Evolutionary conservation across 2,329 filamentous ascomycete genomes (phyloP).

Genomic region (Aureobasidium sp.): DNA sequence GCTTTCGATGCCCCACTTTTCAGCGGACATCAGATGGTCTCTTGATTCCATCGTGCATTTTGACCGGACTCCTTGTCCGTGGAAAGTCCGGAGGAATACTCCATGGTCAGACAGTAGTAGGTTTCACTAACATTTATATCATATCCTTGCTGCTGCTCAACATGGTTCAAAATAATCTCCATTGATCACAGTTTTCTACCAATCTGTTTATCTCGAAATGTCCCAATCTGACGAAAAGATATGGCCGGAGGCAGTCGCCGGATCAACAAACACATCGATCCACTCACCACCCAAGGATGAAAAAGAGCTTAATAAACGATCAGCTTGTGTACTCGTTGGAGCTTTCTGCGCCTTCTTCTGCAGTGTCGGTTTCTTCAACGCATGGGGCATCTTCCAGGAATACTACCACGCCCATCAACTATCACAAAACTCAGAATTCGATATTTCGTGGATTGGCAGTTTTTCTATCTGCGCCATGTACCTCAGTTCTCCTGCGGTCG

Average conservation of each 20-base stretch:
- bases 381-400: conserved; percentile 24
- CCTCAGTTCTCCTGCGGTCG: conserved; percentile 23
- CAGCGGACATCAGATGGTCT: too few relatives aligned
- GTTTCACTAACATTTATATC: neutral
- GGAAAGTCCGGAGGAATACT: too few relatives aligned
- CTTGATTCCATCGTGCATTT: neutral
- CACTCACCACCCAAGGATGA: neutral
- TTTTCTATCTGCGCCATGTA: conserved; percentile 24
- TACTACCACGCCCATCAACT: conserved; percentile 23
- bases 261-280: neutral
- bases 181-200: too few relatives aligned
- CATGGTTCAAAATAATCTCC: neutral
- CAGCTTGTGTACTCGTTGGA: conserved; percentile 12
- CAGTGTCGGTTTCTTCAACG: conserved; percentile 25
- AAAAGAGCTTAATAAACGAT: neutral
- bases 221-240: neutral
- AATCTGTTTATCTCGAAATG: neutral
- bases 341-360: conserved; percentile 20
- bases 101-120: neutral
- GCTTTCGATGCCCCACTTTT: too few relatives aligned
- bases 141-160: neutral
- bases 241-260: neutral
- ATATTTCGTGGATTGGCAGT: conserved; percentile 28
- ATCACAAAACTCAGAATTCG: conserved; percentile 19
- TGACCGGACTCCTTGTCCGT: neutral